These are phyloP conservation scores for Yamadazyma diospyri DNA, from an alignment of 1,139 yeast species.

Conservation along the genomic window DNA sequence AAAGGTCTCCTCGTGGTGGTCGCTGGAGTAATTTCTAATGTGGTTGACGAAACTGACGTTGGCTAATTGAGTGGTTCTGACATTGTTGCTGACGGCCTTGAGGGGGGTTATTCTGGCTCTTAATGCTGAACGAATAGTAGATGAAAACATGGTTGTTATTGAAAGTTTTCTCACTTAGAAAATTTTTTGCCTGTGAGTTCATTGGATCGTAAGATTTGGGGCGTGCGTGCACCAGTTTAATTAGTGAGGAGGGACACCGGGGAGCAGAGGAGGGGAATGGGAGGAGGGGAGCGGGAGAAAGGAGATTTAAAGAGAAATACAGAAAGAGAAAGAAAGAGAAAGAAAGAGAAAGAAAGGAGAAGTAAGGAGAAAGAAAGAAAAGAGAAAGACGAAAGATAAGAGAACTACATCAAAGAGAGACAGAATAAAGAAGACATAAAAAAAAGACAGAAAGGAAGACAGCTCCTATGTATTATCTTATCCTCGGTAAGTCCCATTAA, in stretches of 20 bases:
- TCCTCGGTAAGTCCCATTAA: too few relatives aligned
- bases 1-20: slow-evolving; percentile 83
- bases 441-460: too few relatives aligned
- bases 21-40: slow-evolving; percentile 59
- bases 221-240: slow-evolving; percentile 3
- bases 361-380: too few relatives aligned
- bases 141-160: slow-evolving; percentile 37
- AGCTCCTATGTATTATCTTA: too few relatives aligned
- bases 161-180: slow-evolving; percentile 11
- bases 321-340: too few relatives aligned
- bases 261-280: neutral
- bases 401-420: too few relatives aligned
- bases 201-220: slow-evolving; percentile 19
- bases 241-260: neutral
- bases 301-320: too few relatives aligned
- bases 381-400: too few relatives aligned
- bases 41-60: slow-evolving; percentile 10
- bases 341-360: too few relatives aligned
- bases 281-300: slow-evolving; percentile 1
- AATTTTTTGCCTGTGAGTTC: slow-evolving; percentile 16
- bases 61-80: neutral
- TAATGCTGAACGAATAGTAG: slow-evolving; percentile 52
- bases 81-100: neutral
- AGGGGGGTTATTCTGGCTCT: slow-evolving; percentile 34
- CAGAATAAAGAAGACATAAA: too few relatives aligned